Base-by-base conservation (phyloP, 164 flowering plant species). In the Dillenia turbinata region DNA sequence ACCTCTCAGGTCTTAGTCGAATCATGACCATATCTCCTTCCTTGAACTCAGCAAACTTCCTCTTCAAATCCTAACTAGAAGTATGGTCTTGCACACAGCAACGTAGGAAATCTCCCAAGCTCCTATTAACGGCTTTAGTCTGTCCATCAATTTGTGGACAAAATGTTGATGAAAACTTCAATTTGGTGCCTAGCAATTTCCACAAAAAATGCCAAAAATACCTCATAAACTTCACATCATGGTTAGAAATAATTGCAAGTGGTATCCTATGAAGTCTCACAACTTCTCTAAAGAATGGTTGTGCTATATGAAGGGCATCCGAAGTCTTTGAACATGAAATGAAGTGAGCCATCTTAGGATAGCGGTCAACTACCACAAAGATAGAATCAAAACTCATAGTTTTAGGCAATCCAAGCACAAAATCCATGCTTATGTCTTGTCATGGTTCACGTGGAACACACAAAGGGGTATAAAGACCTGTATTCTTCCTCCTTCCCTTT, bases 11-110 rank as follows among this genome's bases (percentile, higher is more conserved):
- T n/a, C n/a, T n/a, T n/a, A n/a, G n/a, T n/a, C n/a, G n/a, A n/a
- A n/a, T n/a, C n/a, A n/a, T n/a, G n/a, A n/a, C n/a, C 64, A 61
- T 61, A 19, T 61, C 26, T 14, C 64, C 55, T 15, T 49, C 47
- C 7, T 61, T 49, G 16, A 61, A 61, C 24, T 48, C 45, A 58
- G 3, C 44, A 24, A 22, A 22, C 14, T 9, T 24, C 10, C 10
- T 24, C 24, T 7, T 17, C 6, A 33, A 15, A 10, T 50, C 64
- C 64, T 49, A 61, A 15, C 2, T 61, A 24, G 49, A 2, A 15
- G 43, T 33, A 51, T 61, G 49, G 12, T 61, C 64, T n/a, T 40
- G 48, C 15, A 61, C 56, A 10, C 49, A 33, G 26, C 55, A 61
- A 10, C 64, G 4, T 5, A 60, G 13, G 1, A 60, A n/a, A n/a